Conservation (phyloP, 371 early-diverging fungal genomes). For the Mortierella sp. region DNA sequence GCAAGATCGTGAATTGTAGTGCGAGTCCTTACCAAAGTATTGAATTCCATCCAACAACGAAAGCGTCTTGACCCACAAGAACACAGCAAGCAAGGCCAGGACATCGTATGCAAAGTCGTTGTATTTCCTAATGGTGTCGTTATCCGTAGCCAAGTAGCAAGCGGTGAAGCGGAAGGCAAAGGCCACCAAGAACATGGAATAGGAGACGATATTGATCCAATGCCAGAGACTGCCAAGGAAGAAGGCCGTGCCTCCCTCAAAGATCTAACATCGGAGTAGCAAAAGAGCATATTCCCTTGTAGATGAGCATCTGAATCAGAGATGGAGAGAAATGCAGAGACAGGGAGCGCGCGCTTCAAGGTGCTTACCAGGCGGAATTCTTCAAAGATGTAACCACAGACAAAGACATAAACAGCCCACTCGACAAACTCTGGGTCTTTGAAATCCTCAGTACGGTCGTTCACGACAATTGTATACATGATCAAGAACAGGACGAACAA, state of each 20-base stretch:
- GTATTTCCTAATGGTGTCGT: not conserved
- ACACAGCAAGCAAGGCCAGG: slow-evolving; percentile 45
- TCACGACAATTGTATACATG: slow-evolving; percentile 52
- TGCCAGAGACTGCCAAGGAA: slow-evolving; percentile 55
- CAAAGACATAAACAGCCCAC: slow-evolving; percentile 48
- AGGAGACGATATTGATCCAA: slow-evolving; percentile 52
- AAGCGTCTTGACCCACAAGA: slow-evolving; percentile 52
- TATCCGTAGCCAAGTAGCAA: slow-evolving; percentile 7
- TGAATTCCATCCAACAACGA: slow-evolving; percentile 50
- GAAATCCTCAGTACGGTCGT: slow-evolving; percentile 17
- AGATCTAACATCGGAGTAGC: slow-evolving; percentile 33
- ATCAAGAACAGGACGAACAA: slow-evolving; percentile 49
- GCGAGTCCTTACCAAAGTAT: slow-evolving; percentile 44
- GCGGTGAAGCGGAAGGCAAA: slow-evolving; percentile 48
- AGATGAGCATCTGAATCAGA: not conserved
- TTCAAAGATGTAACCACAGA: slow-evolving; percentile 50
- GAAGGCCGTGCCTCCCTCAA: slow-evolving; percentile 52
- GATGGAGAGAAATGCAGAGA: no score
- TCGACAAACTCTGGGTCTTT: slow-evolving; percentile 36
- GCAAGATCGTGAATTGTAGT: no score
- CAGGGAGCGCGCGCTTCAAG: not conserved
- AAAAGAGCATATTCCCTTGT: no score
- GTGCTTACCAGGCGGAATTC: slow-evolving; percentile 53
- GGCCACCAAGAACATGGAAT: slow-evolving; percentile 43
- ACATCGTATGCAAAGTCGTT: slow-evolving; percentile 48